Conservation (phyloP, 2,329 filamentous ascomycete species). For the Colletotrichum sp. region DNA sequence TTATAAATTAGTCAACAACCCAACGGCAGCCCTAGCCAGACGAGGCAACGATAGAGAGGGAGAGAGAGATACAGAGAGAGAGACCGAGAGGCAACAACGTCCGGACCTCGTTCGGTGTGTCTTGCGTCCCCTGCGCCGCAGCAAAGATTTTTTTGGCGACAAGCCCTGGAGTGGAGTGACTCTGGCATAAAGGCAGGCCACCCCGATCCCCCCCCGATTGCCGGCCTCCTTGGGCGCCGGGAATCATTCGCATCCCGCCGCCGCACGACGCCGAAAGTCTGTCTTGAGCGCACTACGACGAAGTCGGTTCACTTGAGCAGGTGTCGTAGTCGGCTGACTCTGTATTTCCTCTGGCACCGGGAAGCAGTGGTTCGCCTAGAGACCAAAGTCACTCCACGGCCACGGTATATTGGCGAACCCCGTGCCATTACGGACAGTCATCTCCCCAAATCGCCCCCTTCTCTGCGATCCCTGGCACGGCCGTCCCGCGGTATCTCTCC, state of each 20-base stretch:
- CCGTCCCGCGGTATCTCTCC: background rate
- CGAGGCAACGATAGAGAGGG: background rate
- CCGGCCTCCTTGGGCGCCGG: slow-evolving; percentile 3
- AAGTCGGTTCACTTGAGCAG: slow-evolving; percentile 16
- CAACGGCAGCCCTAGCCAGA: background rate
- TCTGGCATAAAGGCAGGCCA: slow-evolving; percentile 14
- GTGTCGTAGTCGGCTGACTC: slow-evolving; percentile 10
- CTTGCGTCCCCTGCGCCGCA: background rate
- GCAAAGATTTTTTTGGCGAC: slow-evolving; percentile 6
- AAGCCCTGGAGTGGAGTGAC: slow-evolving; percentile 21
- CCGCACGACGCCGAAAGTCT: slow-evolving; percentile 1
- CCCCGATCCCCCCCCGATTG: slow-evolving; percentile 2
- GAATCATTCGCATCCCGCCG: background rate
- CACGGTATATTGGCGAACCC: background rate
- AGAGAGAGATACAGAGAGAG: background rate
- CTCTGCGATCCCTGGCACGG: background rate
- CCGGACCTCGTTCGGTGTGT: slow-evolving; percentile 2
- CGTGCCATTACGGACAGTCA: background rate
- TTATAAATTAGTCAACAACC: background rate
- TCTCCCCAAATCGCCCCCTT: slow-evolving; percentile 9
- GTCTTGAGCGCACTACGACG: background rate
- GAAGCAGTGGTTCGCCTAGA: background rate
- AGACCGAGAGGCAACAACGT: background rate
- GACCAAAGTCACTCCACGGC: slow-evolving; percentile 13
- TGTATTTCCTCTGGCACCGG: background rate